Evolutionary conservation across 1,284 basidiomycete genomes (phyloP), one percentile per base, ranked within the genome.

Genomic region (Fistulina hepatica): DNA sequence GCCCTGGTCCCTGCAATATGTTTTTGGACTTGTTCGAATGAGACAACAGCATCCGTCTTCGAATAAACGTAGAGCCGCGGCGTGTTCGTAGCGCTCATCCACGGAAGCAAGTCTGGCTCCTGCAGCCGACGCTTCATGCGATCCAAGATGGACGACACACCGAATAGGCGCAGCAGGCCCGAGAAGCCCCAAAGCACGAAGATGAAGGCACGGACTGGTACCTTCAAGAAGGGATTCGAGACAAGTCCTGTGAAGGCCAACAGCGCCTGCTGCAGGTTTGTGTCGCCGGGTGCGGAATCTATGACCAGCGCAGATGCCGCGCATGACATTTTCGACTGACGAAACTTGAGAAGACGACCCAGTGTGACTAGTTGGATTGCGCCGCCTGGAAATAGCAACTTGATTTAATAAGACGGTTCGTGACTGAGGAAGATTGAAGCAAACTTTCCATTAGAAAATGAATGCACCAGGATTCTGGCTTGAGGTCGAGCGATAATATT

Each of bases 41-140:
- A 60, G 8, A 76, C 63, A 27, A 76, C 41, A 15, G 56, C 51
- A 41, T 78, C 75, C 17, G 43, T 55, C 35, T 56, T 60, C 4
- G 73, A 77, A 48, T 66, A 76, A 11, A 77, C 34, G 41, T 76
- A 78, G 20, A 76, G 47, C 34, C 76, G 53, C n/a, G n/a, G n/a
- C 0, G 66, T 68, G 0, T 71, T 71, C 12, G 47, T 42, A 26
- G 45, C 41, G 11, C 49, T 49, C 41, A 61, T 59, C 67, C 69
- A 72, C 0, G 71, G 71, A 2, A 75, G 52, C 16, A 71, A 35
- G 1, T 43, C 40, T 0, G 58, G 56, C 8, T 52, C 47, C 26
- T 58, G 52, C 10, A 75, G 50, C 1, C 40, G 42, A 2, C 45
- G 30, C 36, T 58, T 56, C 43, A 65, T 44, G 10, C 35, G 39